Base-by-base conservation (phyloP, 164 flowering plant species). In the Protea cynaroides region DNA sequence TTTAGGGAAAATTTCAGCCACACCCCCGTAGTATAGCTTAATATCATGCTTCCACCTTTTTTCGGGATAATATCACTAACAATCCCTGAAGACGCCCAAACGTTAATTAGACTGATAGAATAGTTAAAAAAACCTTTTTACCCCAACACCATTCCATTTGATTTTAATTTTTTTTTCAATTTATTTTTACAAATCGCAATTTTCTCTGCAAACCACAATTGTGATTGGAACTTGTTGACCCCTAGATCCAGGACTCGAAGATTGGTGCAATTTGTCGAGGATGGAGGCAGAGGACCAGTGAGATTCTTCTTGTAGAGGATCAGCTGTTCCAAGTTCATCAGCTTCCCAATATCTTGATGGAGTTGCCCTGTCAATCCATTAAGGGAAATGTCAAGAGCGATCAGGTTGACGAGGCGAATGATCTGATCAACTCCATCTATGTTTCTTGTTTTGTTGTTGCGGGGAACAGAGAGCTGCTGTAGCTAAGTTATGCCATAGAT, bases 271-370 rank as follows among this genome's bases (percentile, higher is more conserved):
- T 78, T 75, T 61, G 61, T 51, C 29, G 84, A 68, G 22, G 88
- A 82, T 29, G 76, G 55, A 3, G 88, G 91, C 44, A 86, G 57
- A n/a, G 72, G 29, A 56, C 86, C 92, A 23, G 69, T 74, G 8
- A 86, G 69, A 21, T 69, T 72, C 65, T 86, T 86, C 60, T 67
- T 53, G 63, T 78, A 73, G 29, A 86, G 81, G 1, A 57, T 70
- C 59, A 86, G 70, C 43, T 64, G 38, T 62, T 80, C 74, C 74
- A 86, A 64, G 24, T 69, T 70, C 53, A 65, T 43, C 12, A 86
- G 83, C 58, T 62, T 75, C 18, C 86, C 86, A 8, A 86, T 80
- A 4, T 68, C 66, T 22, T 5, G 11, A 18, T 88, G 88, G 17
- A 86, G 70, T 5, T 22, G 11, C 3, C 86, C 88, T 1, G 12